phyloP scores from a whole-genome alignment of 352 stramenopile genomes.

The Peronospora tabacina region DNA sequence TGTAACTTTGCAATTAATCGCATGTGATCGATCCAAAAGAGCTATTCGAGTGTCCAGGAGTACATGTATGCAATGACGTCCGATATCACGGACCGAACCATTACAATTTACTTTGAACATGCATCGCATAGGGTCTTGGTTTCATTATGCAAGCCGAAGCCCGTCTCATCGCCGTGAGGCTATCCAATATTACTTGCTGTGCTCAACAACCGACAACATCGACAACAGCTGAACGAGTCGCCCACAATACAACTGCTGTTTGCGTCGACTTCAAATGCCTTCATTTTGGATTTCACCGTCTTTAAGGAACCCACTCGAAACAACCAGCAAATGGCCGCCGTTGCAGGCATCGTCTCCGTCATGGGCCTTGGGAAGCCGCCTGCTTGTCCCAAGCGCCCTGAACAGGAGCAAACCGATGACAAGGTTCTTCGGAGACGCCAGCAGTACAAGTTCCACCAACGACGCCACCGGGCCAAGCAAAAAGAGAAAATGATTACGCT shows the following conservation, averaged over 20 bases:
- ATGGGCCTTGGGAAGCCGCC: constrained; percentile 7
- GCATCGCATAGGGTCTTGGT: neutral
- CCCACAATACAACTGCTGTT: neutral
- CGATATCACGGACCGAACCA: neutral
- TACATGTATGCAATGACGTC: too few relatives aligned
- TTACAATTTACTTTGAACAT: neutral
- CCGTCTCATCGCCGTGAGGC: neutral
- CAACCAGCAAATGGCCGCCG: constrained; percentile 12
- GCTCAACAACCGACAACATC: neutral
- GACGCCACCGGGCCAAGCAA: constrained; percentile 55
- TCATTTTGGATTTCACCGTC: neutral
- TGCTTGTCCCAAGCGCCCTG: constrained; percentile 2
- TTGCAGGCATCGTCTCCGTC: constrained; percentile 3
- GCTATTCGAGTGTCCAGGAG: too few relatives aligned
- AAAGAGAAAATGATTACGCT: constrained; percentile 41
- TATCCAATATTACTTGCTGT: neutral
- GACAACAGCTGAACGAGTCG: neutral
- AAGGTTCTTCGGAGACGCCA: constrained; percentile 38
- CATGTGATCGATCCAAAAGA: too few relatives aligned
- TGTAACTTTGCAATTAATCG: too few relatives aligned
- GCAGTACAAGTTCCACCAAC: constrained; percentile 68
- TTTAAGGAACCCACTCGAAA: neutral
- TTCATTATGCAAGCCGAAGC: neutral
- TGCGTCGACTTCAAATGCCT: neutral
- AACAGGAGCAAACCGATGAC: constrained; percentile 23